These are phyloP conservation scores for Cenchrus purpureus DNA, from an alignment of 176 grass and related monocot genomes.

Conservation along the genomic window DNA sequence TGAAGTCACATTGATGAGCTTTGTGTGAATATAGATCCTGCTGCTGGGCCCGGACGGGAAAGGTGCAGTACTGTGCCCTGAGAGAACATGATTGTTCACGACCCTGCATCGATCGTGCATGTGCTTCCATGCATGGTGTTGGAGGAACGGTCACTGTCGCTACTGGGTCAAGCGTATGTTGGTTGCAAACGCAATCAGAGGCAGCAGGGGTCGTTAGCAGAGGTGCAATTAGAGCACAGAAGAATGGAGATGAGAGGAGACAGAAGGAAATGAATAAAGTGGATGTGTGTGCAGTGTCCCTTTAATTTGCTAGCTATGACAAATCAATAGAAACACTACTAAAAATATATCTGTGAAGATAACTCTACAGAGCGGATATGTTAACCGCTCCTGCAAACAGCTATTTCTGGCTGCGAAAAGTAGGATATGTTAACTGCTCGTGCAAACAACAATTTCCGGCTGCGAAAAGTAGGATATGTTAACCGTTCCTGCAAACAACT, in stretches of 20 bases:
- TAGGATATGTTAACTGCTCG: too few relatives aligned
- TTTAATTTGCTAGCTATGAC: slow-evolving; percentile 10
- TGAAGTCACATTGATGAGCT: slow-evolving; percentile 73
- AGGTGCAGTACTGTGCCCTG: slow-evolving; percentile 36
- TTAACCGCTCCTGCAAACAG: too few relatives aligned
- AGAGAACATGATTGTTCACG: slow-evolving; percentile 35
- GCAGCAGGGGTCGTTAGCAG: slow-evolving; percentile 31
- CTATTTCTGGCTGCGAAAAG: too few relatives aligned
- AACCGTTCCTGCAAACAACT: too few relatives aligned
- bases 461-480: too few relatives aligned
- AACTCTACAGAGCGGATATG: too few relatives aligned
- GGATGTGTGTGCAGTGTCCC: neutral
- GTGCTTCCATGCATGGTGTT: slow-evolving; percentile 48
- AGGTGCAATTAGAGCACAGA: slow-evolving; percentile 24
- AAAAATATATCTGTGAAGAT: too few relatives aligned
- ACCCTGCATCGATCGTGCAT: slow-evolving; percentile 11
- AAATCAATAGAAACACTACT: neutral
- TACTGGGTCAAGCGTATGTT: slow-evolving; percentile 47
- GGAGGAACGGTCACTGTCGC: slow-evolving; percentile 55
- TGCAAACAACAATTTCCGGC: too few relatives aligned
- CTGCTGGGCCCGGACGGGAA: slow-evolving; percentile 6
- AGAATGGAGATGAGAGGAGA: neutral
- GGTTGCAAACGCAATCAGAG: slow-evolving; percentile 47
- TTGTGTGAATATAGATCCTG: slow-evolving; percentile 44
- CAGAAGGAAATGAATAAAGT: slow-evolving; percentile 9